These are phyloP conservation scores for Fusarium sp. DNA, from an alignment of 2,329 filamentous ascomycete species.

Conservation along the genomic window DNA sequence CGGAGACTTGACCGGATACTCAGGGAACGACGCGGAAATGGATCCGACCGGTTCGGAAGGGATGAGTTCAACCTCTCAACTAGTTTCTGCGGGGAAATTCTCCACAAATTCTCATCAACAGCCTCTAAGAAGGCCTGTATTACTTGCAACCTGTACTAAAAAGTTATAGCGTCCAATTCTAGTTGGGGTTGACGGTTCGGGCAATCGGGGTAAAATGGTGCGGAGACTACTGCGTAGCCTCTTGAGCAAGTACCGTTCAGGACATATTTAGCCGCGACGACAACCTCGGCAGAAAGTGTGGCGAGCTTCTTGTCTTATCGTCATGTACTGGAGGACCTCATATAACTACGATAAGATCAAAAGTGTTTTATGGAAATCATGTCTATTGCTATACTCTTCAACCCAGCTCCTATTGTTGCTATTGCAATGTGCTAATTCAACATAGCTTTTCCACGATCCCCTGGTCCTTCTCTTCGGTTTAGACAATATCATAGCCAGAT, in stretches of 20 bases:
- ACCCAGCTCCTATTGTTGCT: constrained; percentile 4
- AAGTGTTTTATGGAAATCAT: constrained; percentile 14
- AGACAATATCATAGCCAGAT: background rate
- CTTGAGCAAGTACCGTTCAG: background rate
- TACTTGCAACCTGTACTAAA: constrained; percentile 25
- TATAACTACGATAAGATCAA: background rate
- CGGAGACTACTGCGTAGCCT: constrained; percentile 31
- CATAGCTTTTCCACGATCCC: constrained; percentile 4
- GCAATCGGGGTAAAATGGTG: constrained; percentile 44
- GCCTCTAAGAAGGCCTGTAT: constrained; percentile 42
- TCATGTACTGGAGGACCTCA: background rate
- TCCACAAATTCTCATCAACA: constrained; percentile 23
- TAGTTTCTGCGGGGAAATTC: constrained; percentile 30
- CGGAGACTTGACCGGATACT: constrained; percentile 23
- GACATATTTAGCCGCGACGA: constrained; percentile 9
- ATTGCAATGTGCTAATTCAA: background rate
- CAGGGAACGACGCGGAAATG: constrained; percentile 23
- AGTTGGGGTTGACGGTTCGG: constrained; percentile 38
- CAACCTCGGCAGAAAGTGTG: constrained; percentile 38
- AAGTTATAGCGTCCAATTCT: constrained; percentile 7
- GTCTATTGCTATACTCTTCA: constrained; percentile 26
- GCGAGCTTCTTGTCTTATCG: constrained; percentile 10
- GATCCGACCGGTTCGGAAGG: constrained; percentile 25
- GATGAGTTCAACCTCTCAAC: constrained; percentile 6
- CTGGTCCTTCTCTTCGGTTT: constrained; percentile 6